Conservation (phyloP, 345 rosid species). For the Raphanus raphanistrum region DNA sequence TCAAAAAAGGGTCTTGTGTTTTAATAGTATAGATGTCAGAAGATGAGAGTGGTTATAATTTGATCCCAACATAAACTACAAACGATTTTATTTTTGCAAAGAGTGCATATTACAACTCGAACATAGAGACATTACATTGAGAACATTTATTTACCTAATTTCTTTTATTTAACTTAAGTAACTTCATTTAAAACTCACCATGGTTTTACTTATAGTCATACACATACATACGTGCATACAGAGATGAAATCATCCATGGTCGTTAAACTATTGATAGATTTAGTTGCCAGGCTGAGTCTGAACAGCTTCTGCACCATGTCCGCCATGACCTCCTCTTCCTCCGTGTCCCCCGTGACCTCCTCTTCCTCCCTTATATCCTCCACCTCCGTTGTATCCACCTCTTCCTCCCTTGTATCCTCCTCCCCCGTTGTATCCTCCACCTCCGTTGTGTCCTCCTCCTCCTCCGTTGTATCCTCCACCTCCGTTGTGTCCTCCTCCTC, state of each 20-base stretch:
- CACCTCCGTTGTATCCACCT: background rate
- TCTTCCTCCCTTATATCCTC: conserved; percentile 1
- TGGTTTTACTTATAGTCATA: conserved; percentile 11
- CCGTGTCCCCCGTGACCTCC: conserved; percentile 14
- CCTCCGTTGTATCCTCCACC: background rate
- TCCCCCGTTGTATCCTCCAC: background rate
- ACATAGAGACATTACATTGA: background rate
- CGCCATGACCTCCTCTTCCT: conserved; percentile 15
- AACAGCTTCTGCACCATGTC: conserved; percentile 10
- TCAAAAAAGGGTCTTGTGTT: too few species aligned
- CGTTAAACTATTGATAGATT: background rate
- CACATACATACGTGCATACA: background rate
- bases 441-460: background rate
- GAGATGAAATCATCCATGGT: conserved; percentile 10
- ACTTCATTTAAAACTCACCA: conserved; percentile 23
- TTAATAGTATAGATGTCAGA: too few species aligned
- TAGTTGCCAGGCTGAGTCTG: conserved; percentile 20
- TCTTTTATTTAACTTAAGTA: conserved; percentile 2
- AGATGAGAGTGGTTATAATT: too few species aligned
- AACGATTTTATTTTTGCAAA: too few species aligned
- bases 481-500: too few species aligned
- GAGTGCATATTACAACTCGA: conserved; percentile 3
- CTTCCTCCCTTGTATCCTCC: conserved; percentile 6
- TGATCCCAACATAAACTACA: too few species aligned
- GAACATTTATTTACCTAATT: background rate